A percentile compares a stretch with the other conserved stretches of the same genome.
Conservation (phyloP, 768 basidiomycete species). For the Boletus rex-veris region DNA sequence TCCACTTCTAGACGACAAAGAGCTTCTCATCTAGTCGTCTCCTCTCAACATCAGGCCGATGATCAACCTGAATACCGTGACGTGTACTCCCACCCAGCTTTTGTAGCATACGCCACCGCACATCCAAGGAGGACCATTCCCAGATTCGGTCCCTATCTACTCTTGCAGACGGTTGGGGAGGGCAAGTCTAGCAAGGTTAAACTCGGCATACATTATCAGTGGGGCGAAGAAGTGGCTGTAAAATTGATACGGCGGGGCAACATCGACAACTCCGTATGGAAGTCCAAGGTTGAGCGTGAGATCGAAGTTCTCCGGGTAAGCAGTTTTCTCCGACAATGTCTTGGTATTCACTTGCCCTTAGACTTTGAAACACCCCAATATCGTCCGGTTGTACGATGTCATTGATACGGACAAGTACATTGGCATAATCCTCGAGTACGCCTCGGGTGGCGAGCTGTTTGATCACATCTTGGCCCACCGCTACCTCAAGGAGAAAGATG, state of each 20-base stretch:
- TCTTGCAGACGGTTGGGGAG: slow-evolving; percentile 95
- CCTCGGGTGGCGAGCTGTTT: slow-evolving; percentile 96
- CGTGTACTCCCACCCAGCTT: slow-evolving; percentile 83
- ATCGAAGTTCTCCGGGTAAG: slow-evolving; percentile 93
- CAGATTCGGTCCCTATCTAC: slow-evolving; percentile 92
- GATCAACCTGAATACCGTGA: slow-evolving; percentile 56
- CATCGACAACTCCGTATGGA: slow-evolving; percentile 78
- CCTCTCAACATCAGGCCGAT: slow-evolving; percentile 44
- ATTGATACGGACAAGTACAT: slow-evolving; percentile 99
- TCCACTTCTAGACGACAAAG: slow-evolving; percentile 55
- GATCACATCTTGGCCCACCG: slow-evolving; percentile 98
- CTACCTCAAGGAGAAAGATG: slow-evolving; percentile 91
- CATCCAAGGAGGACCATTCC: slow-evolving; percentile 86
- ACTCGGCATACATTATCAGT: slow-evolving; percentile 88
- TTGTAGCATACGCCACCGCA: slow-evolving; percentile 74
- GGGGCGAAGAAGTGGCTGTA: slow-evolving; percentile 98
- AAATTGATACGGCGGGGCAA: slow-evolving; percentile 94
- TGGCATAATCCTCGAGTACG: slow-evolving; percentile 98
- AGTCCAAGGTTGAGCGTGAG: slow-evolving; percentile 96
- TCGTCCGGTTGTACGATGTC: slow-evolving; percentile 96
- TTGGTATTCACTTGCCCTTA: slow-evolving; percentile 33
- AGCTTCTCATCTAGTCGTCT: slow-evolving; percentile 69
- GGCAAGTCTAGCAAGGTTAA: slow-evolving; percentile 99
- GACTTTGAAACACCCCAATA: slow-evolving; percentile 96
- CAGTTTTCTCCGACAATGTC: slow-evolving; percentile 2